A percentile compares a stretch with the other conserved stretches of the same genome.
These are phyloP conservation scores for Neurospora sp. DNA, from an alignment of 2,329 filamentous ascomycete species.

Conservation along the genomic window DNA sequence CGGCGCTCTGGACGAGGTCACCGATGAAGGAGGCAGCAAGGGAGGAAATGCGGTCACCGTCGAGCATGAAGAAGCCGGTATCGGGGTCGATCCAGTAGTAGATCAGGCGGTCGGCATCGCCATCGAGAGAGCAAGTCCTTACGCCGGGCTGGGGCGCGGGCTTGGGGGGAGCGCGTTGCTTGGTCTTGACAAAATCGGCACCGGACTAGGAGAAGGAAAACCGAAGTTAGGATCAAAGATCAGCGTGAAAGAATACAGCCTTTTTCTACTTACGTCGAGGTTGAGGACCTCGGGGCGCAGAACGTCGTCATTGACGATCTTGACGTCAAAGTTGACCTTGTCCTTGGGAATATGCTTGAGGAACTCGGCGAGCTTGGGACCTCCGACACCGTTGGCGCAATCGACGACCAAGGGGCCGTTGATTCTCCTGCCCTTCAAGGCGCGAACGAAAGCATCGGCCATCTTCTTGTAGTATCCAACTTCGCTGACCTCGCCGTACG, in stretches of 20 bases:
- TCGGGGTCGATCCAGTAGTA: conserved; percentile 87
- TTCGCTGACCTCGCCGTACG: conserved; percentile 85
- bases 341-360: conserved; percentile 69
- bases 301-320: conserved; percentile 86
- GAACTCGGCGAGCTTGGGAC: conserved; percentile 78
- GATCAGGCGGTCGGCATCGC: conserved; percentile 89
- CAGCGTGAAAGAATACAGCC: background rate
- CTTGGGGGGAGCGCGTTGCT: conserved; percentile 76
- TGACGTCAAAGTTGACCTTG: conserved; percentile 66
- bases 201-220: conserved; percentile 52
- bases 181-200: conserved; percentile 95
- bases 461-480: conserved; percentile 94
- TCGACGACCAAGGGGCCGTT: conserved; percentile 73
- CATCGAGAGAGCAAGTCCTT: conserved; percentile 84
- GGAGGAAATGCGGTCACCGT: conserved; percentile 93
- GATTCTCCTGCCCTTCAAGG: conserved; percentile 67
- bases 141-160: conserved; percentile 68
- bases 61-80: conserved; percentile 79
- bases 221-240: conserved; percentile 3
- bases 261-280: conserved; percentile 53
- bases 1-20: conserved; percentile 72
- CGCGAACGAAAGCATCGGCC: conserved; percentile 69
- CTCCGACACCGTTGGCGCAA: conserved; percentile 94
- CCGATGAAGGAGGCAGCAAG: conserved; percentile 89
- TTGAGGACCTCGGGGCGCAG: conserved; percentile 84